These are phyloP conservation scores for Neofusicoccum ribis DNA, from an alignment of 2,329 filamentous ascomycete species.

Conservation along the genomic window DNA sequence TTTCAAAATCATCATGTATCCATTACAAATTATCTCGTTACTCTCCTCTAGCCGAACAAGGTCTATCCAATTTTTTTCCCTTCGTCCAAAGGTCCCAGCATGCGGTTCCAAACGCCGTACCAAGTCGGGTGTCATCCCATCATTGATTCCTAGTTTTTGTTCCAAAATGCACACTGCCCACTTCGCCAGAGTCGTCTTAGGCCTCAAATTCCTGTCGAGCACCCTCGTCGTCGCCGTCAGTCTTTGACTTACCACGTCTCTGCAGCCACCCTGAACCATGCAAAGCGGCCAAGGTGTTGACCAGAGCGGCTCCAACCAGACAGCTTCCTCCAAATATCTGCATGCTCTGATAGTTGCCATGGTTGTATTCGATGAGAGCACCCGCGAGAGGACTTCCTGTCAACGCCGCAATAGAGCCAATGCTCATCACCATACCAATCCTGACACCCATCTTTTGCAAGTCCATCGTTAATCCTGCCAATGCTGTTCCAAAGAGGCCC, in stretches of 20 bases:
- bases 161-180: too few species aligned
- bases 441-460: slow-evolving; percentile 48
- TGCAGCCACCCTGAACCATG: background rate
- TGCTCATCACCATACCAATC: slow-evolving; percentile 50
- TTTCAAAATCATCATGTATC: too few species aligned
- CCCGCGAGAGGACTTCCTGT: slow-evolving; percentile 51
- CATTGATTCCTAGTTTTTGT: too few species aligned
- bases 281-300: background rate
- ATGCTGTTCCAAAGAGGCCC: slow-evolving; percentile 45
- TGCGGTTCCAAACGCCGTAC: too few species aligned
- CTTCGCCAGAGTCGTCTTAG: too few species aligned
- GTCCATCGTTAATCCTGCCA: slow-evolving; percentile 48
- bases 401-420: slow-evolving; percentile 46
- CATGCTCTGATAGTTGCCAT: slow-evolving; percentile 46
- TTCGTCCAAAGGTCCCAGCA: too few species aligned
- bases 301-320: background rate
- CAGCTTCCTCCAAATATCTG: slow-evolving; percentile 37
- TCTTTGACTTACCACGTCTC: background rate
- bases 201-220: too few species aligned
- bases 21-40: too few species aligned
- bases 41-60: too few species aligned
- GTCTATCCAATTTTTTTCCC: too few species aligned
- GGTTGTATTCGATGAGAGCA: slow-evolving; percentile 42
- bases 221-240: background rate
- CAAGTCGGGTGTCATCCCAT: too few species aligned